Conservation (phyloP, 2,329 filamentous ascomycete genomes). For the Xylariomycetidae sp. region DNA sequence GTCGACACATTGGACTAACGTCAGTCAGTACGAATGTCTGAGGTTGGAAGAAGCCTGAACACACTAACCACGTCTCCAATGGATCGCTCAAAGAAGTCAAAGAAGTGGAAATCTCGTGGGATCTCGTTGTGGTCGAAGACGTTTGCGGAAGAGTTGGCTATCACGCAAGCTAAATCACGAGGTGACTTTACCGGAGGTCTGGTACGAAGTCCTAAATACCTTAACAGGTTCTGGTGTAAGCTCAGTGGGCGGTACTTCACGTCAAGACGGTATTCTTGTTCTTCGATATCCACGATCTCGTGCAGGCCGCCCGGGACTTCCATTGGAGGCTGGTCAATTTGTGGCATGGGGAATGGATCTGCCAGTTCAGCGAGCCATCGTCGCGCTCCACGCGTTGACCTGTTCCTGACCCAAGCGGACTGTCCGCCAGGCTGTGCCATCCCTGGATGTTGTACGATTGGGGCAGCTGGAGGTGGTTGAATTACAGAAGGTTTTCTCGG, state of each 20-base stretch:
- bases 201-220: not conserved
- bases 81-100: constrained; percentile 4
- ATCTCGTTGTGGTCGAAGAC: not conserved
- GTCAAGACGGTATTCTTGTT: not conserved
- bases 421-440: not conserved
- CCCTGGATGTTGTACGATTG: not conserved
- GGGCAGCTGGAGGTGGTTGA: not conserved
- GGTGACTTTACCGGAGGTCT: not conserved
- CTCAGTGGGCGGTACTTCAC: not conserved
- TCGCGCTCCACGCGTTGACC: not conserved
- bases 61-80: constrained; percentile 3
- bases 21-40: not conserved
- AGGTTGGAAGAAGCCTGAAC: not conserved
- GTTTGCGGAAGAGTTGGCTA: not conserved
- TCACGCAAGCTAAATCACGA: constrained; percentile 1
- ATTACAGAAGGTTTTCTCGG: not conserved
- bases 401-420: not conserved
- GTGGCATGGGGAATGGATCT: not conserved
- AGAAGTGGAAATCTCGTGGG: constrained; percentile 2
- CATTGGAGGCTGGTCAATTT: too few species aligned
- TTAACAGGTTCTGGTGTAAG: constrained; percentile 1
- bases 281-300: not conserved
- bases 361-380: not conserved
- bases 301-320: too few species aligned
- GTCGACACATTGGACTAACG: not conserved